phyloP scores from a whole-genome alignment of 352 stramenopile genomes.

The Phytophthora cactorum region DNA sequence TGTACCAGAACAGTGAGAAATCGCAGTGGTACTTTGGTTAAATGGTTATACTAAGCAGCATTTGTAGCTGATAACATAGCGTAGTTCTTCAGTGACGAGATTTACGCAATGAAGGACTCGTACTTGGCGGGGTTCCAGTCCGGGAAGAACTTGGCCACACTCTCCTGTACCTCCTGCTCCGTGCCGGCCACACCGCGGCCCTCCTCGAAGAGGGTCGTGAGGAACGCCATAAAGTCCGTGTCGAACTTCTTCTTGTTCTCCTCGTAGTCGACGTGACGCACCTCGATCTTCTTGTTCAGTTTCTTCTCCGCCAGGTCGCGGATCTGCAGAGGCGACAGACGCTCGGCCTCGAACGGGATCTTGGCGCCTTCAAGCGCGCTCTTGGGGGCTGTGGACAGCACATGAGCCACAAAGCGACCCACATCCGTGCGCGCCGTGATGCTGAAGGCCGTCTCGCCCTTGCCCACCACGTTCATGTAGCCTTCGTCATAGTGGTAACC shows the following conservation, averaged over 20 bases:
- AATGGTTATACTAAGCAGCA: too few species aligned
- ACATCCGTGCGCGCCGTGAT: conserved; percentile 24
- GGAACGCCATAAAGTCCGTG: conserved; percentile 25
- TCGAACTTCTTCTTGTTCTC: conserved; percentile 36
- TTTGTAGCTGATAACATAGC: too few species aligned
- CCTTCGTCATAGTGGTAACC: conserved; percentile 34
- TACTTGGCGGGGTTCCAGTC: conserved; percentile 35
- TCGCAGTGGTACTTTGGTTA: too few species aligned
- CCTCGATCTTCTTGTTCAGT: conserved; percentile 36
- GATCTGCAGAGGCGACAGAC: conserved; percentile 31
- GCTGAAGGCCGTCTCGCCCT: conserved; percentile 30
- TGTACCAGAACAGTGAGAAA: too few species aligned
- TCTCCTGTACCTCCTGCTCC: conserved; percentile 21
- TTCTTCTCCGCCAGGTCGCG: conserved; percentile 33
- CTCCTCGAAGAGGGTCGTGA: conserved; percentile 30
- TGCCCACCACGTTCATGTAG: conserved; percentile 25
- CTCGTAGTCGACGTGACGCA: conserved; percentile 25
- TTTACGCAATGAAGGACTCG: conserved; percentile 29
- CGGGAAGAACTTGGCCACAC: conserved; percentile 33
- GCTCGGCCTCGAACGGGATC: conserved; percentile 30
- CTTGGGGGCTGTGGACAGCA: conserved; percentile 23
- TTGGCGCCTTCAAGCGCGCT: conserved; percentile 20
- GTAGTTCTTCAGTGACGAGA: too few species aligned
- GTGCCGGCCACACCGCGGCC: conserved; percentile 23
- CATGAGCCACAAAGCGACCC: conserved; percentile 32